Evolutionary conservation across 345 rosid species (phyloP).

Genomic region (Bruguiera parviflora): DNA sequence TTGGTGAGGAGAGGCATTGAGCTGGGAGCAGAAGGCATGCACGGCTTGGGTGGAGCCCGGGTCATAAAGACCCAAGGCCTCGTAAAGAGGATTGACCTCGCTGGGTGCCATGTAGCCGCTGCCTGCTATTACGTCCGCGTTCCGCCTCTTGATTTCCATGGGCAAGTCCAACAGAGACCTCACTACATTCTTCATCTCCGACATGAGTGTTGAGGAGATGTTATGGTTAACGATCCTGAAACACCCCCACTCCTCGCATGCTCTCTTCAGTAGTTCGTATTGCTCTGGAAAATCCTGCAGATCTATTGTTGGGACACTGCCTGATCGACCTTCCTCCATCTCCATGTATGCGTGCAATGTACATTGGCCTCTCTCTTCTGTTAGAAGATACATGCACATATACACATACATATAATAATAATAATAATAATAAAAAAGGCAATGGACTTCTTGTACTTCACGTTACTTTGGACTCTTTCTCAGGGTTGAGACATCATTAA

Average conservation of each 20-base stretch:
- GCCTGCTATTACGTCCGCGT: constrained; percentile 56
- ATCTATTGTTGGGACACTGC: constrained; percentile 47
- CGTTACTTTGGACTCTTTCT: no score
- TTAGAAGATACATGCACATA: no score
- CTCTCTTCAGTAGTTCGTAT: constrained; percentile 41
- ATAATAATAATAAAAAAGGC: no score
- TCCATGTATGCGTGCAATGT: not conserved
- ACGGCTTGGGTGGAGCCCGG: constrained; percentile 62
- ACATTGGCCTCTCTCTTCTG: no score
- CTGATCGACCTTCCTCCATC: constrained; percentile 5
- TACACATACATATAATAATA: no score
- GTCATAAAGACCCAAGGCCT: constrained; percentile 75
- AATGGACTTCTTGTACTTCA: no score
- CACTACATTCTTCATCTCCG: constrained; percentile 69
- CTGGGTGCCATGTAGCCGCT: constrained; percentile 67
- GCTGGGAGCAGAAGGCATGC: constrained; percentile 53
- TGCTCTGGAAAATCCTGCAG: constrained; percentile 42
- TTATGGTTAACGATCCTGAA: constrained; percentile 73
- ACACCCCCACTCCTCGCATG: constrained; percentile 76
- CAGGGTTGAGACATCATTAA: no score
- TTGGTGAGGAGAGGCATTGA: constrained; percentile 61
- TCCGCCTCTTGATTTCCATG: constrained; percentile 54
- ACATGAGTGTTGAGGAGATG: constrained; percentile 42
- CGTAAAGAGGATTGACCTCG: constrained; percentile 66
- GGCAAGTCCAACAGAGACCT: constrained; percentile 66